Percentiles rank a stretch among this genome's conserved stretches.
phyloP scores from a whole-genome alignment of 192 early-diverging fungal genomes.

The Coemansia sp. region DNA sequence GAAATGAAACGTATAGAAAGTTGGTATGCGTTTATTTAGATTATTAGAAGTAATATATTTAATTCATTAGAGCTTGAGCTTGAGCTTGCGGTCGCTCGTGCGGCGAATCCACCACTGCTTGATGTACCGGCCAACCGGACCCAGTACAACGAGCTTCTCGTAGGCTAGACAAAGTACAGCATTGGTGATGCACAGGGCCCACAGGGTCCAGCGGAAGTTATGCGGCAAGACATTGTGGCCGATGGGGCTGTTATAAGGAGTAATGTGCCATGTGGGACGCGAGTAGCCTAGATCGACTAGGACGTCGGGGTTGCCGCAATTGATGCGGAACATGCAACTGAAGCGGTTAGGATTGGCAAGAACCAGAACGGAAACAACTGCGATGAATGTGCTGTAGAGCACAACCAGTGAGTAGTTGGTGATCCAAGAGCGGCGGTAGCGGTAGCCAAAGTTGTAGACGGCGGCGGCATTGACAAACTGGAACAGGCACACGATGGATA shows the following conservation, averaged over 20 bases:
- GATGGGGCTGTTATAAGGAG: slow-evolving; percentile 62
- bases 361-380: slow-evolving; percentile 58
- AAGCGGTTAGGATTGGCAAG: slow-evolving; percentile 72
- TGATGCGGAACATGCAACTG: slow-evolving; percentile 71
- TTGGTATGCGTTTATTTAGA: neutral
- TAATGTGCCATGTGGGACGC: slow-evolving; percentile 50
- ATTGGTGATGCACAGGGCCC: slow-evolving; percentile 55
- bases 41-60: neutral
- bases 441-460: slow-evolving; percentile 71
- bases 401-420: slow-evolving; percentile 65
- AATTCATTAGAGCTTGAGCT: neutral
- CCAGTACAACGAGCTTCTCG: slow-evolving; percentile 60
- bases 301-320: slow-evolving; percentile 63
- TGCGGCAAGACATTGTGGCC: slow-evolving; percentile 78
- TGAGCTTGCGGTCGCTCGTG: slow-evolving; percentile 14
- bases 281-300: slow-evolving; percentile 47
- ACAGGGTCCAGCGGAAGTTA: slow-evolving; percentile 65
- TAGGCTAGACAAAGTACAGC: slow-evolving; percentile 47
- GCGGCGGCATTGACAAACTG: slow-evolving; percentile 75
- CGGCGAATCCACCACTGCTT: slow-evolving; percentile 32
- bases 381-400: slow-evolving; percentile 58
- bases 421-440: slow-evolving; percentile 65
- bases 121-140: slow-evolving; percentile 53
- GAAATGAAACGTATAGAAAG: neutral
- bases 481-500: slow-evolving; percentile 65